Base-by-base conservation (phyloP, 371 early-diverging fungal genomes). In the Mucor ambiguus region DNA sequence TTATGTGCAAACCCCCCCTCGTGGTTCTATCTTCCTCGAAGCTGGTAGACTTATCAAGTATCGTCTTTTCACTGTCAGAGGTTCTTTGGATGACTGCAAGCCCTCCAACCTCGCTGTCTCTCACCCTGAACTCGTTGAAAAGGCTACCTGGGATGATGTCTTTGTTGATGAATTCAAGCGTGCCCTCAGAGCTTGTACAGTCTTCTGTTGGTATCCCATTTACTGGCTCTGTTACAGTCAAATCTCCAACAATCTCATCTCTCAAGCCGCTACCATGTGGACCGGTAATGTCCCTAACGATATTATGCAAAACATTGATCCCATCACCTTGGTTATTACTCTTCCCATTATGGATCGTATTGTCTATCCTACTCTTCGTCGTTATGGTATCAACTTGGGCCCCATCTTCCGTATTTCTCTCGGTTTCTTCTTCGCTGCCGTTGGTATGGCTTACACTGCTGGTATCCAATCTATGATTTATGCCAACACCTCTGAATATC, bases 211-310 rank as follows among this genome's bases (percentile, higher is more conserved):
- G 81, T 91, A 78, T 67, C 91, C 91, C 18, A 71, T 93, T 55
- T 93, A 88, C 83, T 93, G 94, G 94, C 81, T 90, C 26, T 85
- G 88, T 70, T 92, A 92, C 74, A 69, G 74, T 57, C 90, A 93
- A 77, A 91, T 93, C 84, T 79, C 79, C 61, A 89, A 89, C 80
- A 92, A 92, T 75, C 76, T 93, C 72, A 78, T 92, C 35, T 89
- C 88, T 48, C 86, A 86, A 82, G 90, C 89, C 48, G 83, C 81
- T 58, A 87, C 86, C 66, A 94, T 94, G 93, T 65, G 54, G 56
- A 75, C 76, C 76, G 91, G 90, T 73, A 88, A 58, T 69, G 86
- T 80, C 60, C 90, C 77, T 2, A 87, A 85, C 71, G 90, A 90
- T 65, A 85, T 88, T 49, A 79, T 89, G 78, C 84, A 85, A 64